Base-by-base conservation (phyloP, 2,329 filamentous ascomycete species). In the Thyridium curvatum region DNA sequence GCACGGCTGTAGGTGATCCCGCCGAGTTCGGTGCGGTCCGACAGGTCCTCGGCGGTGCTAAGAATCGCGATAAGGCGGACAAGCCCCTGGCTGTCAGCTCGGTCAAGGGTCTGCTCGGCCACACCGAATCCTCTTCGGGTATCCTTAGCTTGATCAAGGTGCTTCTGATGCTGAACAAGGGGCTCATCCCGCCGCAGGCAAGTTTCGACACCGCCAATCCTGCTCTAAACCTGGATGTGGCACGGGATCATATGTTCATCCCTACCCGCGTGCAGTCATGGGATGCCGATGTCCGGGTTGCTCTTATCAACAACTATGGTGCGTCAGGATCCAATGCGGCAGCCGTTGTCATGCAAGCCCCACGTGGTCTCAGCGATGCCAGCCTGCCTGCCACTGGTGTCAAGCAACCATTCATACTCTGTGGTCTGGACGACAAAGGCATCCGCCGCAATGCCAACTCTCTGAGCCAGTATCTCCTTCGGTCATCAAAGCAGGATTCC, bases 1-100 rank as follows among this genome's bases (percentile, higher is more conserved):
- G 65, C 4, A 71, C 67, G 3, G 48, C 48, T 7, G 59, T 60
- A 1, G 66, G 65, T 1, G 65, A 68, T 31, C 57, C 60, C 7
- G 44, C 46, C 7, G 53, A 58, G 41, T 42, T 60, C 30, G 57
- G 46, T 3, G 55, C 55, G 21, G 47, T 62, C 5, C 56, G 59
- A 1, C 49, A 54, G 46, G 54, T 12, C 46, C 55, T 7, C 55
- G 61, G 4, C 38, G 60, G 10, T 48, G 53, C 3, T 29, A 58
- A 34, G 50, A 42, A 33, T 56, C 37, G 44, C 4, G n/a, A n/a
- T n/a, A n/a, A n/a, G n/a, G n/a, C n/a, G n/a, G 14, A 30, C 1
- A 40, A 35, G 2, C 29, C 40, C 2, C 17, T 58, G 1, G 29
- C 29, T 2, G 7, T 60, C 4, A 52, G 54, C 10, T 58, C 58